phyloP scores from a whole-genome alignment of 306 rosid species.

The Cucumis hystrix region DNA sequence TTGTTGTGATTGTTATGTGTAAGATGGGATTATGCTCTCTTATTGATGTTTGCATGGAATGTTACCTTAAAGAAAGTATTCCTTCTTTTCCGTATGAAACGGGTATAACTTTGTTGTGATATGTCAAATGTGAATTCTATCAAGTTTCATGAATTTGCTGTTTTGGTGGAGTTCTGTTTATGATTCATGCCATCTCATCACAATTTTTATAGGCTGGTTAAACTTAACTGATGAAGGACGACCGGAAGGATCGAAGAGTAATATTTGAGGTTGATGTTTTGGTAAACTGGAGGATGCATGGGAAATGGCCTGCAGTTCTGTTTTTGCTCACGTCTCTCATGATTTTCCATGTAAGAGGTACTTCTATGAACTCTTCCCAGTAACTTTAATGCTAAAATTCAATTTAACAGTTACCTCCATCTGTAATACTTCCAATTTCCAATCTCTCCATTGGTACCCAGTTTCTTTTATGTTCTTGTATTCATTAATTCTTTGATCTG shows the following conservation, averaged over 20 bases:
- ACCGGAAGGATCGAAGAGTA: not conserved
- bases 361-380: not conserved
- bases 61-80: not conserved
- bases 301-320: conserved; percentile 29
- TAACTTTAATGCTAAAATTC: not conserved
- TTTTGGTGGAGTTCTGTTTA: not conserved
- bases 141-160: not conserved
- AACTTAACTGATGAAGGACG: not conserved
- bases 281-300: conserved; percentile 38
- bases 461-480: not conserved
- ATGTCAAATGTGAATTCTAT: not conserved
- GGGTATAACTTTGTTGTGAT: not conserved
- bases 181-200: not conserved
- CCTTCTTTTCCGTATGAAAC: not conserved
- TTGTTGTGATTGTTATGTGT: not conserved
- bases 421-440: not conserved
- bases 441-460: not conserved
- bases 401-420: not conserved
- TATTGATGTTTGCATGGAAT: not conserved
- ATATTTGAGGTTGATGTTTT: conserved; percentile 8
- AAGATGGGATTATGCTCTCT: not conserved
- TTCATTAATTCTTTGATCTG: not conserved
- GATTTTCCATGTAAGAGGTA: conserved; percentile 46
- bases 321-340: conserved; percentile 30
- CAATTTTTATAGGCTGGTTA: not conserved